A percentile compares a stretch with the other conserved stretches of the same genome.
phyloP scores from a whole-genome alignment of 805 yeast genomes.

The Lachancea thermotolerans region DNA sequence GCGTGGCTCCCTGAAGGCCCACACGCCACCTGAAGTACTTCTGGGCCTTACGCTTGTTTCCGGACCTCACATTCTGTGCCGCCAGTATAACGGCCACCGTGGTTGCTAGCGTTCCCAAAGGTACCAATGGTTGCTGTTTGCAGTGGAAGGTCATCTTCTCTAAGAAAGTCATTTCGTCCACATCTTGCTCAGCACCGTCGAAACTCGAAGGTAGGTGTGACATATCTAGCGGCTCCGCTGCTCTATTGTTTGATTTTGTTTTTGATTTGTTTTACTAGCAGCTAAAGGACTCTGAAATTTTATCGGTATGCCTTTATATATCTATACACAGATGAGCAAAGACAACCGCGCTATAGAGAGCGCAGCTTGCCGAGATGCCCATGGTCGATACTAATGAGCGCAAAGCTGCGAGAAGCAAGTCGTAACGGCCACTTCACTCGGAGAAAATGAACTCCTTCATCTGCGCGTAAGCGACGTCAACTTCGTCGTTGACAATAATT shows the following conservation, averaged over 20 bases:
- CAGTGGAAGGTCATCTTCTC: constrained; percentile 56
- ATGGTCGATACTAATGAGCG: background rate
- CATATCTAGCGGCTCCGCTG: background rate
- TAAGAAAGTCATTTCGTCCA: constrained; percentile 38
- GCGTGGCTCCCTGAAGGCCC: constrained; percentile 75
- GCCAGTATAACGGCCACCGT: constrained; percentile 77
- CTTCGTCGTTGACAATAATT: constrained; percentile 82
- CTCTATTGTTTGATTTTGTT: background rate
- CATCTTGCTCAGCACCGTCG: constrained; percentile 25
- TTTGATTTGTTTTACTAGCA: background rate
- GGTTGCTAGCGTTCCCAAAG: constrained; percentile 73
- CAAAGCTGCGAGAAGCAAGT: background rate
- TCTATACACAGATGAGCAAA: background rate
- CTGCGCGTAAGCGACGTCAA: constrained; percentile 80
- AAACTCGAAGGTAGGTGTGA: constrained; percentile 29
- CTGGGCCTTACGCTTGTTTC: constrained; percentile 72
- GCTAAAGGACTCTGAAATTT: background rate
- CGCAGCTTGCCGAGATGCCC: background rate
- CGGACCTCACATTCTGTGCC: constrained; percentile 63
- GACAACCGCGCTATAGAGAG: background rate
- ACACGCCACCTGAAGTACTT: constrained; percentile 87
- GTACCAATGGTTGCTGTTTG: constrained; percentile 85
- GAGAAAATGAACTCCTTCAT: constrained; percentile 66
- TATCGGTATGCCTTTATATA: background rate
- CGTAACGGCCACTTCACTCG: constrained; percentile 21